These are phyloP conservation scores for Neonectria faginata DNA, from an alignment of 2,329 filamentous ascomycete genomes.

Conservation along the genomic window DNA sequence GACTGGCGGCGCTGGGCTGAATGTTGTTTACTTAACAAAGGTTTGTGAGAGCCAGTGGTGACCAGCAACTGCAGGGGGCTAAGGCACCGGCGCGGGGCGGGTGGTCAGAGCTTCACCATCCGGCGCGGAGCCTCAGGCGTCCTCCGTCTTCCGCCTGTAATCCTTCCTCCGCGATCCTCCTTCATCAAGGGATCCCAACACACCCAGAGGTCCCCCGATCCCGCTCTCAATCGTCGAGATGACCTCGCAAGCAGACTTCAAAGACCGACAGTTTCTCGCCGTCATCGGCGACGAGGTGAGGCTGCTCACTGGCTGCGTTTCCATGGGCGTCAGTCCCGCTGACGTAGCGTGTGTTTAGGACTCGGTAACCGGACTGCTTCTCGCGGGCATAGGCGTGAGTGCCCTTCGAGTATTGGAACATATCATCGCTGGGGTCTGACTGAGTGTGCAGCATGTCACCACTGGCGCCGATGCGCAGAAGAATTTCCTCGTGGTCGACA, in stretches of 20 bases:
- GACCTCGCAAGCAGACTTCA: slow-evolving; percentile 69
- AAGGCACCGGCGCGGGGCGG: slow-evolving; percentile 39
- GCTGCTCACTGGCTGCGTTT: background rate
- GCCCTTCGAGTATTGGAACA: slow-evolving; percentile 13
- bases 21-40: slow-evolving; percentile 46
- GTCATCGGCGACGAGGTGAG: slow-evolving; percentile 96
- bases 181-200: slow-evolving; percentile 31
- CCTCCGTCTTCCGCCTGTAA: slow-evolving; percentile 25
- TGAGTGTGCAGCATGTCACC: slow-evolving; percentile 80
- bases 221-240: slow-evolving; percentile 48
- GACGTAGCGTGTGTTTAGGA: slow-evolving; percentile 68
- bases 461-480: slow-evolving; percentile 89
- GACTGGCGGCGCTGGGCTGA: slow-evolving; percentile 17
- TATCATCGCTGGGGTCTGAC: slow-evolving; percentile 6
- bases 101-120: slow-evolving; percentile 46
- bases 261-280: slow-evolving; percentile 94
- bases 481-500: slow-evolving; percentile 97
- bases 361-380: slow-evolving; percentile 93
- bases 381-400: slow-evolving; percentile 91
- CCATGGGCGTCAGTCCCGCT: slow-evolving; percentile 34
- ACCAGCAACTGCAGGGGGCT: slow-evolving; percentile 36
- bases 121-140: slow-evolving; percentile 42
- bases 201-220: slow-evolving; percentile 15
- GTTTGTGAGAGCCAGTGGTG: slow-evolving; percentile 40
- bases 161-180: slow-evolving; percentile 33